Percentiles rank a stretch among this genome's conserved stretches.
phyloP scores from a whole-genome alignment of 306 rosid genomes.

The Rosa lucieae region DNA sequence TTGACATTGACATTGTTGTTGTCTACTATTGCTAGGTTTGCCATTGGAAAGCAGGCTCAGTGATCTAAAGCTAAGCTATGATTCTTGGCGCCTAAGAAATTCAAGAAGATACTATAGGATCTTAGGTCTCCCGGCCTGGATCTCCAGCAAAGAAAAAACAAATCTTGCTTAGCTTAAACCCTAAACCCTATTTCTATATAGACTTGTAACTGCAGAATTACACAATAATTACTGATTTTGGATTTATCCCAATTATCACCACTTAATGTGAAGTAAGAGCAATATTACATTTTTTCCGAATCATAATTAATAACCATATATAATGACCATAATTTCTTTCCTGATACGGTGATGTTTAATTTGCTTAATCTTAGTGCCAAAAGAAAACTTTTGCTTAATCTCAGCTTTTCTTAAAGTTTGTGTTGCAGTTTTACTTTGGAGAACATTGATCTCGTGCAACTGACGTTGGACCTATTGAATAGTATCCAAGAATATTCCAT shows the following conservation, averaged over 20 bases:
- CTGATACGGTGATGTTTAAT: not conserved
- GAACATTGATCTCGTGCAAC: not conserved
- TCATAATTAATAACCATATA: not conserved
- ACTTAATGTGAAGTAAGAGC: not conserved
- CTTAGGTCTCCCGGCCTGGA: not conserved
- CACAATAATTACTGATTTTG: not conserved
- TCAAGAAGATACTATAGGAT: not conserved
- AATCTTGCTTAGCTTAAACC: too few species aligned
- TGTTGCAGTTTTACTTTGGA: not conserved
- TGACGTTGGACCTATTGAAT: not conserved
- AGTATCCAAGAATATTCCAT: not conserved
- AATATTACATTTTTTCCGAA: not conserved
- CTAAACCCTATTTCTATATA: too few species aligned
- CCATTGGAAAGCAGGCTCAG: not conserved
- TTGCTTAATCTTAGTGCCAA: not conserved
- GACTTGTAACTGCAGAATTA: not conserved
- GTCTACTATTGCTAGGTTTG: not conserved
- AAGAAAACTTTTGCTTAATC: not conserved
- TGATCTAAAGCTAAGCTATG: not conserved
- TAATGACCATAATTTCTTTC: not conserved
- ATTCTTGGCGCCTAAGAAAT: not conserved
- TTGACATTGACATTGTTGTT: not conserved
- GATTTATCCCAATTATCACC: not conserved
- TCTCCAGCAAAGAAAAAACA: too few species aligned
- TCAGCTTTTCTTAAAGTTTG: not conserved